These are phyloP conservation scores for Blastobotrys buckinghamii DNA, from an alignment of 1,139 yeast species.

Conservation along the genomic window DNA sequence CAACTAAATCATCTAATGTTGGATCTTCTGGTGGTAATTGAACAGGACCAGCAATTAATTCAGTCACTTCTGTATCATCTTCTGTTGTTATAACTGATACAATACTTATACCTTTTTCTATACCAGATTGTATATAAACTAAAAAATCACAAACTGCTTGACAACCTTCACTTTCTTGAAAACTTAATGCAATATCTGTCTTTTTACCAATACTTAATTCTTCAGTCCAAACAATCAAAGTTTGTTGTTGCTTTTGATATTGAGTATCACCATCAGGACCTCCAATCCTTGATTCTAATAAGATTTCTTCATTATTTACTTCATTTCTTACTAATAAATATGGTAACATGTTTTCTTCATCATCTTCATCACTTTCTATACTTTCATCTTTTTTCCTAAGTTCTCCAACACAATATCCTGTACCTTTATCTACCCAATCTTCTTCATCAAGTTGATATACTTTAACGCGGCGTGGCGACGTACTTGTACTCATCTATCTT, in stretches of 20 bases:
- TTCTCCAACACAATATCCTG: conserved; percentile 83
- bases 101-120: conserved; percentile 65
- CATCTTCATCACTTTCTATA: background rate
- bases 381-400: conserved; percentile 22
- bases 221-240: conserved; percentile 93
- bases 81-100: conserved; percentile 60
- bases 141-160: conserved; percentile 76
- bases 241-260: conserved; percentile 91
- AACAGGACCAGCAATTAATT: conserved; percentile 75
- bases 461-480: conserved; percentile 71
- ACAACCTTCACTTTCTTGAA: conserved; percentile 91
- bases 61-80: conserved; percentile 50
- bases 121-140: conserved; percentile 55
- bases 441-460: conserved; percentile 77
- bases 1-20: conserved; percentile 35
- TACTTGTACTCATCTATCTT: conserved; percentile 34
- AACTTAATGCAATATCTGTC: conserved; percentile 80
- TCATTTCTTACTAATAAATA: conserved; percentile 60
- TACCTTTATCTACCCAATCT: conserved; percentile 89
- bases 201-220: conserved; percentile 34
- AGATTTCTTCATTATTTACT: conserved; percentile 48
- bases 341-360: background rate
- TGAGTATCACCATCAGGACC: conserved; percentile 52
- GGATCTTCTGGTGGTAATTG: conserved; percentile 56
- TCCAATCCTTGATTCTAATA: conserved; percentile 60